These are phyloP conservation scores for Sporothrix mexicana DNA, from an alignment of 2,329 filamentous ascomycete species.

Conservation along the genomic window DNA sequence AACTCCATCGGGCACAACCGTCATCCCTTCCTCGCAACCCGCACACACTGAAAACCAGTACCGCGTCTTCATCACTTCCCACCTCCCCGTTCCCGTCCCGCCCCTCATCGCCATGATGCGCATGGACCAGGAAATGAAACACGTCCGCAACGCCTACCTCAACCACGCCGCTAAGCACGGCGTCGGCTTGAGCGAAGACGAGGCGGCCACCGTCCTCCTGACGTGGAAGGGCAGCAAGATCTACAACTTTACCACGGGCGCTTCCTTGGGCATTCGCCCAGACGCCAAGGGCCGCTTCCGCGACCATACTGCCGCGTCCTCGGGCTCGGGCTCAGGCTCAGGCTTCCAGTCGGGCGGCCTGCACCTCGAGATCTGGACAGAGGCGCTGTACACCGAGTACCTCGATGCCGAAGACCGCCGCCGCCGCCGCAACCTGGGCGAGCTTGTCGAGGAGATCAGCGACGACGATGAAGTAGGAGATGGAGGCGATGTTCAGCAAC, in stretches of 20 bases:
- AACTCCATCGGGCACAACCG: neutral
- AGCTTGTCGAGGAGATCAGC: slow-evolving; percentile 40
- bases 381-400: slow-evolving; percentile 61
- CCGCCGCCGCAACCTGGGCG: slow-evolving; percentile 51
- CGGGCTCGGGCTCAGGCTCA: slow-evolving; percentile 36
- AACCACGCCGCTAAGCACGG: slow-evolving; percentile 61
- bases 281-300: slow-evolving; percentile 52
- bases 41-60: slow-evolving; percentile 39
- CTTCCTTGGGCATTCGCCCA: slow-evolving; percentile 66
- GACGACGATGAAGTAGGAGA: slow-evolving; percentile 43
- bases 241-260: slow-evolving; percentile 76
- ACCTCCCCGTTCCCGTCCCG: slow-evolving; percentile 50
- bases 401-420: slow-evolving; percentile 57
- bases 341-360: slow-evolving; percentile 62
- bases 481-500: neutral
- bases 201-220: slow-evolving; percentile 71
- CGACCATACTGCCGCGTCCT: slow-evolving; percentile 40
- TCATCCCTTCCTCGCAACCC: neutral
- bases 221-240: slow-evolving; percentile 78
- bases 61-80: slow-evolving; percentile 68
- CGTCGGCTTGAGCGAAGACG: slow-evolving; percentile 46
- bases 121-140: slow-evolving; percentile 69
- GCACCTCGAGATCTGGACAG: slow-evolving; percentile 79
- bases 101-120: slow-evolving; percentile 67
- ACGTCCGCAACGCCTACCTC: slow-evolving; percentile 74